phyloP scores from a whole-genome alignment of 2,329 filamentous ascomycete genomes.

The Penicillium hesseltinei region DNA sequence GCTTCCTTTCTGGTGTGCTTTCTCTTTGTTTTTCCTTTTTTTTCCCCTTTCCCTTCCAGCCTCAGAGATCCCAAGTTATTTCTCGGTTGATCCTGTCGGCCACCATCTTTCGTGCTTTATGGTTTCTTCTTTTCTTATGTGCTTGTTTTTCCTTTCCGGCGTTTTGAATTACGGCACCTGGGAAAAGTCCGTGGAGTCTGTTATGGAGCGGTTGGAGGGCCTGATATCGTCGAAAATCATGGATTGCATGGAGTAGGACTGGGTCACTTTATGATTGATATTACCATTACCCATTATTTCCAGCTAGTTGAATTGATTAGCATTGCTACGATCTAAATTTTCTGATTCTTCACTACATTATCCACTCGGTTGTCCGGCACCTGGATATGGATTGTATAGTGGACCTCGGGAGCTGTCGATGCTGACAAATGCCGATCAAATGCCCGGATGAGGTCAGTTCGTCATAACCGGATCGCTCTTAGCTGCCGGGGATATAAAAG shows the following conservation, averaged over 20 bases:
- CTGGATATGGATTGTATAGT: neutral
- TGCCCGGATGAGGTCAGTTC: neutral
- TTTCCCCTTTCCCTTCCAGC: neutral
- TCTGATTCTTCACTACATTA: neutral
- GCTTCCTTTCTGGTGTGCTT: conserved; percentile 2
- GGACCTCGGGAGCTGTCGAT: neutral
- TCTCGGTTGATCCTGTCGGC: neutral
- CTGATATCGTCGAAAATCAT: conserved; percentile 10
- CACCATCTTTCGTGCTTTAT: neutral
- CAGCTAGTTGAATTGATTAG: conserved; percentile 18
- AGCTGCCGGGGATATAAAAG: neutral
- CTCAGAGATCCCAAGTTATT: neutral
- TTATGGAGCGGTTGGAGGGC: conserved; percentile 4
- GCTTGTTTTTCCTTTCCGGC: conserved; percentile 11
- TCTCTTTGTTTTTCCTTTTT: neutral
- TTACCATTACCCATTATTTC: conserved; percentile 20
- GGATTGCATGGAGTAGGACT: conserved; percentile 23
- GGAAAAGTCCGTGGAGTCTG: conserved; percentile 16
- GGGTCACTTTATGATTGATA: conserved; percentile 18
- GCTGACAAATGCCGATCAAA: conserved; percentile 10
- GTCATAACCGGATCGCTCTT: neutral
- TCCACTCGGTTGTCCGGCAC: neutral
- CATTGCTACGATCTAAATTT: conserved; percentile 8
- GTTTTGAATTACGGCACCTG: conserved; percentile 19
- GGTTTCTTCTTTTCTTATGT: conserved; percentile 7